phyloP scores from a whole-genome alignment of 176 grass and related monocot genomes.

The Aegilops speltoides region DNA sequence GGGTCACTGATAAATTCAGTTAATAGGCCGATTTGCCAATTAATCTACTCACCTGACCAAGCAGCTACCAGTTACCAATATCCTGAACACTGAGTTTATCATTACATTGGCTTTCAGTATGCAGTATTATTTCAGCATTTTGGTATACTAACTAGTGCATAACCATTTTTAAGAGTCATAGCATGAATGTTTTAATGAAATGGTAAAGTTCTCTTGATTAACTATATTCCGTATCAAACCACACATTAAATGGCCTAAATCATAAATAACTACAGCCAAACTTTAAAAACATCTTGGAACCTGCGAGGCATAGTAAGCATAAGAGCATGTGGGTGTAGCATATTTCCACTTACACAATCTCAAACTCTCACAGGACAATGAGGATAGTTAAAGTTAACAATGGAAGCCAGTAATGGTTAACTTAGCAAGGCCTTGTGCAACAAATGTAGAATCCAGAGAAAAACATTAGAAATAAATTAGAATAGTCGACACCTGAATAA shows the following conservation, averaged over 20 bases:
- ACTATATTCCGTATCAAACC: background rate
- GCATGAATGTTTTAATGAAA: background rate
- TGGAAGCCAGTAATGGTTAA: background rate
- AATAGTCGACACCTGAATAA: conserved; percentile 75
- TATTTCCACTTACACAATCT: background rate
- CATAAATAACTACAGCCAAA: background rate
- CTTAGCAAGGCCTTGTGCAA: conserved; percentile 5
- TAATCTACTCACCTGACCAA: too few relatives aligned
- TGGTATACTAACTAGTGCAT: background rate
- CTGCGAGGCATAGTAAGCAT: background rate
- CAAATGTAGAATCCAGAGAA: conserved; percentile 9
- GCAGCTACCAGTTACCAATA: too few relatives aligned
- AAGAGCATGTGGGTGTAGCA: conserved; percentile 20
- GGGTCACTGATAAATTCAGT: too few relatives aligned
- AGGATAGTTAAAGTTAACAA: background rate
- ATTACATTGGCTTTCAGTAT: background rate
- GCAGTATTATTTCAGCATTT: background rate
- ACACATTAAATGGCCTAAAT: conserved; percentile 5
- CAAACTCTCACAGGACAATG: background rate
- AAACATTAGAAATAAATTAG: conserved; percentile 7
- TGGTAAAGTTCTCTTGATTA: conserved; percentile 17
- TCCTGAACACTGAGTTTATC: background rate
- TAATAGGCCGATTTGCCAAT: too few relatives aligned
- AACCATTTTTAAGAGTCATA: background rate
- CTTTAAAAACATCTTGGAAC: background rate